Evolutionary conservation across 192 early-diverging fungal species (phyloP).

Genomic region (Podila minutissima): DNA sequence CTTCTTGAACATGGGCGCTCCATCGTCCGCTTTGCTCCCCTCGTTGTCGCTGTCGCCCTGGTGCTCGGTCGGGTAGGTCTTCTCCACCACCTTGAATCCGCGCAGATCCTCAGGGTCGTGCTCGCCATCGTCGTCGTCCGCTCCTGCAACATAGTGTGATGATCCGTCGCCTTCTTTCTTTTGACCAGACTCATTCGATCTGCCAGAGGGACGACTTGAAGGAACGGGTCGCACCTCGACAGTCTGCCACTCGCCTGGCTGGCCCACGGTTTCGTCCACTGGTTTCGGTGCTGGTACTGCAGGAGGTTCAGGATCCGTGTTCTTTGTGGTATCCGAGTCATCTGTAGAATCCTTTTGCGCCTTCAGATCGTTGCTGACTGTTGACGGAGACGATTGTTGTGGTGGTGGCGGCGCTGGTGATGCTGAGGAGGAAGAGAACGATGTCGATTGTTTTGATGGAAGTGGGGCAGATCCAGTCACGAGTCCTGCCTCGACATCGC

Average conservation of each 20-base stretch:
- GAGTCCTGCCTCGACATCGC: slow-evolving; percentile 50
- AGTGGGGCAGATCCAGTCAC: slow-evolving; percentile 8
- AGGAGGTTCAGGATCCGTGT: not conserved
- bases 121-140: slow-evolving; percentile 54
- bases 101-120: slow-evolving; percentile 59
- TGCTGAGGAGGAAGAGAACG: not conserved
- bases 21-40: not conserved
- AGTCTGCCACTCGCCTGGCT: slow-evolving; percentile 52
- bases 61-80: slow-evolving; percentile 52
- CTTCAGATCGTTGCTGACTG: not conserved
- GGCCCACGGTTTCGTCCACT: slow-evolving; percentile 27
- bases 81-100: slow-evolving; percentile 63
- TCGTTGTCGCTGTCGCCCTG: slow-evolving; percentile 20
- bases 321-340: not conserved
- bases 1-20: slow-evolving; percentile 59
- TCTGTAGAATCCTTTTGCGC: not conserved
- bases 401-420: not conserved
- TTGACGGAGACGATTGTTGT: not conserved
- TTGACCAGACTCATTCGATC: not conserved
- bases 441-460: not conserved
- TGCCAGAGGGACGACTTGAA: slow-evolving; percentile 3
- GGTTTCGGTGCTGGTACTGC: not conserved
- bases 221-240: slow-evolving; percentile 35
- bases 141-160: slow-evolving; percentile 5
- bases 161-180: slow-evolving; percentile 2